A percentile compares a stretch with the other conserved stretches of the same genome.
Evolutionary conservation across 176 grass and related monocot species (phyloP).

Genomic region (Cocos nucifera): DNA sequence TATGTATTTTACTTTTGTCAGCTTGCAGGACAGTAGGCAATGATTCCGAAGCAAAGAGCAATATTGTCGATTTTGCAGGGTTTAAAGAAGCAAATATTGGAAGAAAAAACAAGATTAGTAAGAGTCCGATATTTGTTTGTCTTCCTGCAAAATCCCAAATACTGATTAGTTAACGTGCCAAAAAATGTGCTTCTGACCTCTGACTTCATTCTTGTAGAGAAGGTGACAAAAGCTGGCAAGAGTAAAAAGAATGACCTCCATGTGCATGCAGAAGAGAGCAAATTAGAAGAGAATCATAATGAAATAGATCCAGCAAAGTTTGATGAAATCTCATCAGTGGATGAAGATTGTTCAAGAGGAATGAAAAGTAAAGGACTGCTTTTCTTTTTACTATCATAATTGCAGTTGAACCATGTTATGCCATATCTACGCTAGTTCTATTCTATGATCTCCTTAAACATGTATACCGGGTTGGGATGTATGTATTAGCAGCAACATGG

Average conservation of each 20-base stretch:
- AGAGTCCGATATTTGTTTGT: neutral
- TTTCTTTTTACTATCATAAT: neutral
- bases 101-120: constrained; percentile 48
- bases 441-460: too few species aligned
- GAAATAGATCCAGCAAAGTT: constrained; percentile 34
- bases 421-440: too few species aligned
- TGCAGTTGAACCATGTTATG: neutral
- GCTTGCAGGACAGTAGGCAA: constrained; percentile 1
- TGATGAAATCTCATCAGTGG: constrained; percentile 48
- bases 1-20: constrained; percentile 9
- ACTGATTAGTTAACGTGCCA: neutral
- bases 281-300: constrained; percentile 18
- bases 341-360: constrained; percentile 83
- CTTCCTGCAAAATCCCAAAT: constrained; percentile 9
- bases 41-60: constrained; percentile 13
- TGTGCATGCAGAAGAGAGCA: constrained; percentile 20
- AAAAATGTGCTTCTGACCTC: too few species aligned
- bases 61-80: constrained; percentile 26
- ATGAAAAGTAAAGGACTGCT: constrained; percentile 61
- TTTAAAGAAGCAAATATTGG: constrained; percentile 32
- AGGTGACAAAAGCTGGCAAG: constrained; percentile 44
- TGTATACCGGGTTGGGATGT: too few species aligned
- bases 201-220: constrained; percentile 34
- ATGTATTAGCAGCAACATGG: too few species aligned
- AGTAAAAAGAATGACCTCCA: constrained; percentile 26